phyloP scores from a whole-genome alignment of 768 basidiomycete species.

The Psilocybe sp. region DNA sequence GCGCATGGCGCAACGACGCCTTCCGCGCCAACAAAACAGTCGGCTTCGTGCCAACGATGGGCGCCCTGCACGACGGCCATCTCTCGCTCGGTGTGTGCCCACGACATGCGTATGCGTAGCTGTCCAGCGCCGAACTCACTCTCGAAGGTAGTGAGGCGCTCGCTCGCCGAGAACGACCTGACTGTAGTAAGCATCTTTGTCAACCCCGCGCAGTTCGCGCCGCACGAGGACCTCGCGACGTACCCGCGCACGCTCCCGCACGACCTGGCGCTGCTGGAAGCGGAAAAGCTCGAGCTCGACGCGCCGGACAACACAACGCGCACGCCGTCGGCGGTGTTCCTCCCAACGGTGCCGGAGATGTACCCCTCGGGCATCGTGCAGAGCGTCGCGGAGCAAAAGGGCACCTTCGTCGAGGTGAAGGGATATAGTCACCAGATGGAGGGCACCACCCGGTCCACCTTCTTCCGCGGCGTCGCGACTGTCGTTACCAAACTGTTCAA shows the following conservation, averaged over 20 bases:
- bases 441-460: slow-evolving; percentile 80
- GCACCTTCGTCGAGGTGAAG: slow-evolving; percentile 90
- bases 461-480: slow-evolving; percentile 95
- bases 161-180: slow-evolving; percentile 73
- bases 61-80: slow-evolving; percentile 93
- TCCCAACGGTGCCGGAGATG: slow-evolving; percentile 80
- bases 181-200: slow-evolving; percentile 97
- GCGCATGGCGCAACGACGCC: slow-evolving; percentile 72
- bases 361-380: slow-evolving; percentile 91
- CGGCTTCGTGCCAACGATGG: slow-evolving; percentile 98
- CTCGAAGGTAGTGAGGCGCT: slow-evolving; percentile 61
- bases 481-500: slow-evolving; percentile 96
- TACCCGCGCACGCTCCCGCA: slow-evolving; percentile 85
- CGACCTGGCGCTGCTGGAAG: slow-evolving; percentile 65
- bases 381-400: slow-evolving; percentile 68
- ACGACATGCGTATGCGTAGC: background rate
- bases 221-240: slow-evolving; percentile 85
- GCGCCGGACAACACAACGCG: slow-evolving; percentile 12
- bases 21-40: slow-evolving; percentile 62
- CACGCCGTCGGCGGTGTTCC: slow-evolving; percentile 68
- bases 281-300: slow-evolving; percentile 19
- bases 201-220: slow-evolving; percentile 97
- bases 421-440: slow-evolving; percentile 94
- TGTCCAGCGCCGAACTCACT: too few relatives aligned
- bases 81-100: slow-evolving; percentile 73